Percentiles rank a stretch among this genome's conserved stretches.
Conservation (phyloP, 1,284 basidiomycete species). For the Ceratobasidium sp. region DNA sequence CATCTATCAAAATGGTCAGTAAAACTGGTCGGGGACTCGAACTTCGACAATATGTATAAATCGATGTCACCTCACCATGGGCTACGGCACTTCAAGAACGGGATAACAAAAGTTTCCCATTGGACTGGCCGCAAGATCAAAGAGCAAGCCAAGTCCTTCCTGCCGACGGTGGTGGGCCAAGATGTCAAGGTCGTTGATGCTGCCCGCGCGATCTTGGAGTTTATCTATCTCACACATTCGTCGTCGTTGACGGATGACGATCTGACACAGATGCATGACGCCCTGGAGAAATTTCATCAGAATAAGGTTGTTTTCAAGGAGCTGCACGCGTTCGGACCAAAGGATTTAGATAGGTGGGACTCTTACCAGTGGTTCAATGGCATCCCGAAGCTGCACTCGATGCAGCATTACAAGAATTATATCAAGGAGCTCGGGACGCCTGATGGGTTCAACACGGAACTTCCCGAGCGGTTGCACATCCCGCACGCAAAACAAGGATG, state of each 20-base stretch:
- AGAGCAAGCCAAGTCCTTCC: slow-evolving; percentile 49
- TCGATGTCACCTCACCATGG: slow-evolving; percentile 33
- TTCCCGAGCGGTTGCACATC: slow-evolving; percentile 41
- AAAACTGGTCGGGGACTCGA: slow-evolving; percentile 5
- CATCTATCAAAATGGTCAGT: slow-evolving; percentile 43
- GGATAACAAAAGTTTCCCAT: slow-evolving; percentile 44
- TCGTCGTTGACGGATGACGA: slow-evolving; percentile 46
- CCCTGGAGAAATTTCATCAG: slow-evolving; percentile 48
- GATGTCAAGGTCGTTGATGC: slow-evolving; percentile 37
- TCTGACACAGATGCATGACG: slow-evolving; percentile 45
- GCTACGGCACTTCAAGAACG: slow-evolving; percentile 32
- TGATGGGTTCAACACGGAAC: slow-evolving; percentile 39
- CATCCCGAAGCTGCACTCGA: slow-evolving; percentile 52
- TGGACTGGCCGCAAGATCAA: slow-evolving; percentile 48
- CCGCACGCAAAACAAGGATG: slow-evolving; percentile 37
- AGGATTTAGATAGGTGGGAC: neutral
- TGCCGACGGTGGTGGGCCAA: slow-evolving; percentile 45
- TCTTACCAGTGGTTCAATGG: slow-evolving; percentile 46
- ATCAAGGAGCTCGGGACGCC: slow-evolving; percentile 37
- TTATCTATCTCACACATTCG: slow-evolving; percentile 44
- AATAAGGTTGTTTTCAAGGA: slow-evolving; percentile 48
- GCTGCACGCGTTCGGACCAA: slow-evolving; percentile 43
- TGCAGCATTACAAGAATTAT: slow-evolving; percentile 40
- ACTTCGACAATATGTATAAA: slow-evolving; percentile 31
- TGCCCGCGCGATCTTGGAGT: slow-evolving; percentile 48